Conservation (phyloP, 345 rosid genomes). For the Hibiscus mutabilis region DNA sequence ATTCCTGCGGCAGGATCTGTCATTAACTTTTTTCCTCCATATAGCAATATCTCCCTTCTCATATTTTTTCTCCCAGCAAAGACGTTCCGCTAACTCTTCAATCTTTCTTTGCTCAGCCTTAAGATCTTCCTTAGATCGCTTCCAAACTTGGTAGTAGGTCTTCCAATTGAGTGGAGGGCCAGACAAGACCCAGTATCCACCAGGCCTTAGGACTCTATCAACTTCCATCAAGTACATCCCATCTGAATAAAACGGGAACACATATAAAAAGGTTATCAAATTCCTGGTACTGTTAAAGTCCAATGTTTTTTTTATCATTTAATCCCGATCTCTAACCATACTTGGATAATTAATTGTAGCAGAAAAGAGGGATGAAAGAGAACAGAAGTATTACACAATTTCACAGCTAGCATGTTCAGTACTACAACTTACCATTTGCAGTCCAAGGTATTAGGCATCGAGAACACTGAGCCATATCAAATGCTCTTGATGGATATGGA, state of each 20-base stretch:
- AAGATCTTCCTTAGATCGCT: constrained; percentile 68
- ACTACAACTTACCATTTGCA: constrained; percentile 48
- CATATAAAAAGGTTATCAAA: constrained; percentile 14
- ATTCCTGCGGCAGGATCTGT: constrained; percentile 51
- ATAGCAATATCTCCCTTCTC: constrained; percentile 95
- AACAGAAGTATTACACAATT: constrained; percentile 1
- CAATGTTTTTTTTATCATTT: neutral
- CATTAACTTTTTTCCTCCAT: constrained; percentile 61
- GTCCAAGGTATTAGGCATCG: constrained; percentile 95
- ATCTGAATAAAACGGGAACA: constrained; percentile 36
- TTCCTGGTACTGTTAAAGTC: neutral
- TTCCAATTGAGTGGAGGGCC: constrained; percentile 99
- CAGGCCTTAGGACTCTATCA: constrained; percentile 94
- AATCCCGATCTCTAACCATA: neutral
- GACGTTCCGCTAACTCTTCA: constrained; percentile 70
- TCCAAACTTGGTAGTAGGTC: constrained; percentile 81
- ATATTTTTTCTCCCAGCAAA: constrained; percentile 99
- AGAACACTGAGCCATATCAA: constrained; percentile 99
- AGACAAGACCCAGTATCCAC: constrained; percentile 94
- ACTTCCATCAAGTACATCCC: constrained; percentile 90
- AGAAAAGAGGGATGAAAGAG: constrained; percentile 4
- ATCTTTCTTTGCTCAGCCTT: constrained; percentile 76
- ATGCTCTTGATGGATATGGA: constrained; percentile 91
- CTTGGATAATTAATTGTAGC: neutral
- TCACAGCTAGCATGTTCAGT: constrained; percentile 1